Evolutionary conservation across 306 rosid genomes (phyloP), one percentile per base, ranked within the genome.

Genomic region (Cucurbita maxima): DNA sequence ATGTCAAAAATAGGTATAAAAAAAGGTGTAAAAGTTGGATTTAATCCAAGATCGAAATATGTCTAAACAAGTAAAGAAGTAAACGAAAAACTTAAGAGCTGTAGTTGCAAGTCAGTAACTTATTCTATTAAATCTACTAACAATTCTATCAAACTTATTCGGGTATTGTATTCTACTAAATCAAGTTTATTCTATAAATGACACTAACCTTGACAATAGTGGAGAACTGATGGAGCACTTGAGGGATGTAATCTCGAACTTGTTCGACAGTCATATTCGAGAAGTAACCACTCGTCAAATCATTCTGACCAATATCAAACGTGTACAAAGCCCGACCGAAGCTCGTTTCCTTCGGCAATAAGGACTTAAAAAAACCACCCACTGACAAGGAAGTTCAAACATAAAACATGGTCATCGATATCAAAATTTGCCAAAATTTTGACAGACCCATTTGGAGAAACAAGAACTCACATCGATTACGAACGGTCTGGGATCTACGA

Each of bases 271-370:
- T 80, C 85, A 80, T 80, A 75, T 83, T 83, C 25, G 76, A 58
- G 68, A 85, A 85, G 56, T 81, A 83, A 8, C 82, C 89, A 2
- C 87, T 77, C 0, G 87, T 81, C 63, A 83, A 76, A 19, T 85
- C 89, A n/a, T 85, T 85, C 73, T 83, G 89, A 6, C 85, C 89
- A 43, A 85, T 83, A 69, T 85, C 89, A 44, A 83, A 81, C 0
- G 85, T 81, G 78, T 83, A 83, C 68, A 85, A 61, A 3, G 80
- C 87, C 25, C 58, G 61, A 13, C 72, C 63, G 68, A 85, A 81
- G 48, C 30, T 53, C 6, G 71, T 78, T 30, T 61, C 58, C 51
- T 71, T 71, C 0, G 87, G 89, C 82, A 82, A 69, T 13, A 85
- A 79, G 13, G 59, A 69, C 57, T 75, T 19, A 59, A 80, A 85